Conservation (phyloP, 331 rosid species). For the Quercus lobata region DNA sequence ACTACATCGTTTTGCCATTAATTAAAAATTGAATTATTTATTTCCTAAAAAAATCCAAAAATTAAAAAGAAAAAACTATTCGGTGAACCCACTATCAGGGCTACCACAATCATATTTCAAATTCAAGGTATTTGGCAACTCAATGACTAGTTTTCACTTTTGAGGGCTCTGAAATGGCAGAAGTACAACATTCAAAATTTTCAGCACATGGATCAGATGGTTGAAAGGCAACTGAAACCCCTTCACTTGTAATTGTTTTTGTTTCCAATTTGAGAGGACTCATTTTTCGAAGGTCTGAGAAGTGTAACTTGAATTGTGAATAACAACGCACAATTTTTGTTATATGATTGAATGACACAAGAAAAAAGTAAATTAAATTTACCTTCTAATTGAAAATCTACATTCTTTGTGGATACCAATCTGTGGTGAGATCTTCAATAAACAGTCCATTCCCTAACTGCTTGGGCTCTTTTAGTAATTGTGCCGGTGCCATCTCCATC, state of each 20-base stretch:
- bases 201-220: background rate
- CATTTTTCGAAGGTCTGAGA: conserved; percentile 1
- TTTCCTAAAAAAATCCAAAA: too few species aligned
- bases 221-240: background rate
- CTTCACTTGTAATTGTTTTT: background rate
- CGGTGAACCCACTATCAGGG: background rate
- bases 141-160: conserved; percentile 11
- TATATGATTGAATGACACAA: background rate
- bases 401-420: conserved; percentile 13
- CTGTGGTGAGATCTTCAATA: conserved; percentile 17
- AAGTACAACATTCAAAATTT: background rate
- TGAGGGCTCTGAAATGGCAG: background rate
- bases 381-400: conserved; percentile 26
- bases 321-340: background rate
- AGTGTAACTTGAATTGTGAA: background rate
- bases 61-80: too few species aligned
- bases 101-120: conserved; percentile 26
- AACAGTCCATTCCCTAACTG: too few species aligned
- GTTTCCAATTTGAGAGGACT: background rate
- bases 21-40: too few species aligned
- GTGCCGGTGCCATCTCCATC: too few species aligned
- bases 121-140: conserved; percentile 17
- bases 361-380: background rate
- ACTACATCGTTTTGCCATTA: too few species aligned
- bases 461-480: too few species aligned